Conservation (phyloP, 2,329 filamentous ascomycete species). For the Xylaria sp. region DNA sequence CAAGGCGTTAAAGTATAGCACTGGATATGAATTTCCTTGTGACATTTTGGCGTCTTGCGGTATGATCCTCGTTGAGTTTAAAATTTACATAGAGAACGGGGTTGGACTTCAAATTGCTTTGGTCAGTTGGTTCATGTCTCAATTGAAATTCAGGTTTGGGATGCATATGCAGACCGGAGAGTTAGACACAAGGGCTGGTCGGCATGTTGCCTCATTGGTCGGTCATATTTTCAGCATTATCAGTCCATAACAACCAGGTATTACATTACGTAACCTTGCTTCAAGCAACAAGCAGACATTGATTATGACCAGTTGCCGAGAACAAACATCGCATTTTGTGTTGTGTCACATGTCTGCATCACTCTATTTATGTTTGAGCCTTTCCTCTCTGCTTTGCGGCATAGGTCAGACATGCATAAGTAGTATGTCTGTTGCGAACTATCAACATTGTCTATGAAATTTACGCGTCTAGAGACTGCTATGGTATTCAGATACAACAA, state of each 20-base stretch:
- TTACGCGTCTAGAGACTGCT: too few species aligned
- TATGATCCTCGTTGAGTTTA: constrained; percentile 3
- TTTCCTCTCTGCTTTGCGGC: background rate
- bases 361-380: background rate
- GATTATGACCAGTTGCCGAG: background rate
- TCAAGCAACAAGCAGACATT: constrained; percentile 11
- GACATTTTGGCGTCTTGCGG: constrained; percentile 25
- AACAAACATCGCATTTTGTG: background rate
- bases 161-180: constrained; percentile 8
- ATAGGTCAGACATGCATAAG: background rate
- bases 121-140: background rate
- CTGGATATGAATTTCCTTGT: constrained; percentile 18
- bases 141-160: constrained; percentile 13
- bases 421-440: background rate
- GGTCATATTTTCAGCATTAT: background rate
- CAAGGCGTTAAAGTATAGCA: constrained; percentile 42
- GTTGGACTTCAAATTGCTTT: constrained; percentile 20
- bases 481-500: too few species aligned
- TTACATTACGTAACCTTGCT: background rate
- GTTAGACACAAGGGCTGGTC: constrained; percentile 5
- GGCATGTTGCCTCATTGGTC: constrained; percentile 4
- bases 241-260: constrained; percentile 1
- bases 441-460: too few species aligned
- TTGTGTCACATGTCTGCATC: background rate
- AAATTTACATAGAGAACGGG: constrained; percentile 22